Percentiles rank a stretch among this genome's conserved stretches.
phyloP scores from a whole-genome alignment of 306 rosid genomes.

The Parietaria judaica region DNA sequence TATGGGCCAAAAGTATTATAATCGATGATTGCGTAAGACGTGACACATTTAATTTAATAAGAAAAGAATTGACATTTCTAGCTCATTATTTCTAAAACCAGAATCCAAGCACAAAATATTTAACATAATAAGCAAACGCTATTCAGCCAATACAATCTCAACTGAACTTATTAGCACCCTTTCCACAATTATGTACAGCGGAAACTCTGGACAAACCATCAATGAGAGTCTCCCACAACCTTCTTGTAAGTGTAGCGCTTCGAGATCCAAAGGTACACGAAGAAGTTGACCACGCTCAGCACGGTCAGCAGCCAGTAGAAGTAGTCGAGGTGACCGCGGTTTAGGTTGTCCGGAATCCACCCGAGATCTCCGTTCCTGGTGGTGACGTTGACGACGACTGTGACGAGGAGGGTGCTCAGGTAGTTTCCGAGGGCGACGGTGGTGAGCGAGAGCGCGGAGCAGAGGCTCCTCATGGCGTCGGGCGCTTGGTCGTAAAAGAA shows the following conservation, averaged over 20 bases:
- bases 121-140: no score
- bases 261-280: slow-evolving; percentile 45
- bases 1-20: no score
- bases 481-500: slow-evolving; percentile 39
- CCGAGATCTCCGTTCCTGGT: slow-evolving; percentile 57
- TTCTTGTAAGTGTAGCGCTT: slow-evolving; percentile 61
- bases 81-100: no score
- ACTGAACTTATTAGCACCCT: no score
- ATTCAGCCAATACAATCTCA: no score
- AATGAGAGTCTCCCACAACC: slow-evolving; percentile 6
- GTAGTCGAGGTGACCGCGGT: slow-evolving; percentile 77
- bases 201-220: no score
- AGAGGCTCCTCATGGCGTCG: slow-evolving; percentile 79
- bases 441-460: slow-evolving; percentile 72
- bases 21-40: no score
- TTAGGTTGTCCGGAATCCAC: slow-evolving; percentile 78
- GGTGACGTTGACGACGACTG: slow-evolving; percentile 47
- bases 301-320: slow-evolving; percentile 60
- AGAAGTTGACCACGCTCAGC: slow-evolving; percentile 56
- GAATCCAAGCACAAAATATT: no score
- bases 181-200: no score
- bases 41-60: no score
- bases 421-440: slow-evolving; percentile 58
- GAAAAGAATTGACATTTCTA: no score
- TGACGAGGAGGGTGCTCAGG: slow-evolving; percentile 64